These are phyloP conservation scores for Trypanosoma scelopori DNA, from an alignment of 208 protist species.

Conservation along the genomic window DNA sequence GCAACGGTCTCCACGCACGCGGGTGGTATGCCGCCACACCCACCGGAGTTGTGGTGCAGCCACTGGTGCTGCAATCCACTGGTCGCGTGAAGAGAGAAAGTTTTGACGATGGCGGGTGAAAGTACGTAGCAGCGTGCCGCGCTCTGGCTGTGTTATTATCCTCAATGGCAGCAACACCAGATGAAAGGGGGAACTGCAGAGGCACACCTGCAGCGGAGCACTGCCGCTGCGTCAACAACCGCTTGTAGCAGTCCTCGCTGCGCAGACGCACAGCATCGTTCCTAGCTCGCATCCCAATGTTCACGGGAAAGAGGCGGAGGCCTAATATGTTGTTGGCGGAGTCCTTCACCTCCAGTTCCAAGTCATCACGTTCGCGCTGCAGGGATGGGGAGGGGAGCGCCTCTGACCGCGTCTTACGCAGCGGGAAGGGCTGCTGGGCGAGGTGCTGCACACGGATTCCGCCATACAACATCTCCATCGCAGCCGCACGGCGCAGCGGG, in stretches of 20 bases:
- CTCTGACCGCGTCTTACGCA: slow-evolving; percentile 58
- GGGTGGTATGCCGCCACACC: slow-evolving; percentile 17
- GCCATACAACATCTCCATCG: slow-evolving; percentile 79
- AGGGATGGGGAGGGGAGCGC: slow-evolving; percentile 57
- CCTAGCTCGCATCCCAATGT: slow-evolving; percentile 47
- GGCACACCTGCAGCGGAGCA: slow-evolving; percentile 38
- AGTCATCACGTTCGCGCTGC: slow-evolving; percentile 50
- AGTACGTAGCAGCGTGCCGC: slow-evolving; percentile 12
- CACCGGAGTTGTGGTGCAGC: not conserved
- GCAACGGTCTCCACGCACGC: slow-evolving; percentile 53
- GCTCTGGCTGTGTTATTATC: slow-evolving; percentile 3
- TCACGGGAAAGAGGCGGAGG: slow-evolving; percentile 64
- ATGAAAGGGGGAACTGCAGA: slow-evolving; percentile 52
- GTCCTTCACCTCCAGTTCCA: slow-evolving; percentile 71
- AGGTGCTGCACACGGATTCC: slow-evolving; percentile 70
- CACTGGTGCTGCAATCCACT: slow-evolving; percentile 18
- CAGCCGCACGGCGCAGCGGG: slow-evolving; percentile 56
- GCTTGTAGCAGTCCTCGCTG: slow-evolving; percentile 58
- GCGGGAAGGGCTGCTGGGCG: slow-evolving; percentile 40
- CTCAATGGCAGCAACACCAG: slow-evolving; percentile 1
- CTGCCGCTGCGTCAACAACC: slow-evolving; percentile 49
- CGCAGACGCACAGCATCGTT: slow-evolving; percentile 55
- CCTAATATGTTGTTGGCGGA: slow-evolving; percentile 74
- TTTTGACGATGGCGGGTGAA: slow-evolving; percentile 53
- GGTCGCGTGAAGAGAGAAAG: slow-evolving; percentile 80